Evolutionary conservation across 306 rosid species (phyloP).

Genomic region (Sicyos baderoa): DNA sequence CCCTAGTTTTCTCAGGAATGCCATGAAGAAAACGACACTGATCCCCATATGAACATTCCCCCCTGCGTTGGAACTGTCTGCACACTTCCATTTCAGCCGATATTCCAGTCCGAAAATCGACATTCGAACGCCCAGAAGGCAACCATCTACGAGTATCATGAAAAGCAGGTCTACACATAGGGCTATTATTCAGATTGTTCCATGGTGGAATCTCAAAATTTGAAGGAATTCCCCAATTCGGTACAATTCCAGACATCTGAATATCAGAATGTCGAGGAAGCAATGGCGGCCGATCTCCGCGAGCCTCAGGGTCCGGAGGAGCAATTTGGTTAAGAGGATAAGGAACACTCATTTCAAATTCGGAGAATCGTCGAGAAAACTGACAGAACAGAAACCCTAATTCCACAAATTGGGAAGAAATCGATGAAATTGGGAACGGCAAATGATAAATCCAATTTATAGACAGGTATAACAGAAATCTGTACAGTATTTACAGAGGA

Average conservation of each 20-base stretch:
- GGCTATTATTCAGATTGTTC: not conserved
- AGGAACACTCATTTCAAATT: constrained; percentile 11
- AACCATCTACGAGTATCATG: not conserved
- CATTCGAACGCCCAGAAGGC: not conserved
- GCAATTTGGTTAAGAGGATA: not conserved
- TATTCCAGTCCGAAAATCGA: not conserved
- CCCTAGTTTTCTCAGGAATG: not conserved
- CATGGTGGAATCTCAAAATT: constrained; percentile 6
- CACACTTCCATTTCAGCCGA: constrained; percentile 18
- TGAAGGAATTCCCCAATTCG: not conserved
- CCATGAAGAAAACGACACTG: constrained; percentile 39
- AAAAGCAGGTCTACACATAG: no score
- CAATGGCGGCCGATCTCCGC: not conserved
- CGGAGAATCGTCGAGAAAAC: not conserved
- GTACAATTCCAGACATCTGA: not conserved
- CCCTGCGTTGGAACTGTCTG: constrained; percentile 25
- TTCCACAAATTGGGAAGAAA: not conserved
- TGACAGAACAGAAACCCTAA: not conserved
- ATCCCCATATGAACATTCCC: constrained; percentile 28
- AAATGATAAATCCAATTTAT: not conserved
- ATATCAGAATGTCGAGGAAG: not conserved
- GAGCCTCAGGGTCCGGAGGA: not conserved
- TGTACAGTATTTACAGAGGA: constrained; percentile 8
- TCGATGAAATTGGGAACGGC: not conserved
- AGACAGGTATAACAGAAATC: not conserved